Evolutionary conservation across 345 rosid genomes (phyloP), one percentile per base, ranked within the genome.

Genomic region (Citrus mangshanensis): DNA sequence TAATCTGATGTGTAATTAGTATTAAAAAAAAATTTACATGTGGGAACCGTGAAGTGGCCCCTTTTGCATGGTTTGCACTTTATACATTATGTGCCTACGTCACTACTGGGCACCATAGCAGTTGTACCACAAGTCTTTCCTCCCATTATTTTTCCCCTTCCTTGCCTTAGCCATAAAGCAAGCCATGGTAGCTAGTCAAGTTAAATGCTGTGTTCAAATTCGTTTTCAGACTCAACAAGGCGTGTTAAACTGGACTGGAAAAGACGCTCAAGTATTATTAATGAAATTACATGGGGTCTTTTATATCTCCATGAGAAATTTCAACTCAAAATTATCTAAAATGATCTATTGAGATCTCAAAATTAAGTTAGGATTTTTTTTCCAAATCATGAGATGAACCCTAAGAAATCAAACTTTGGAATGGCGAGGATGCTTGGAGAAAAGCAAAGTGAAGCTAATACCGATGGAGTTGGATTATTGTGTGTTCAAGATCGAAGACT

Each of bases 281-380:
- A 79, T 24, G 86, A 89, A 22, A 76, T 88, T 27, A 82, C 87
- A 2, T 42, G 81, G 6, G 89, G 87, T 4, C 49, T 88, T 21
- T 6, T 84, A 27, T 88, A 84, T 77, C 27, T 79, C 4, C 85
- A 88, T 3, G 88, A 84, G 54, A 86, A 88, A 64, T 88, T 88
- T 27, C 72, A 84, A 18, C 80, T 84, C 1, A 81, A 72, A 76
- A 70, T 84, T 49, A 86, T 82, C 54, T 83, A 81, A 72, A 76
- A 70, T 84, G 38, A 86, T 84, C 60, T 84, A 86, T 32, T 68
- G 77, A 0, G 85, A 82, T 64, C 77, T 78, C 8, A 78, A 82
- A 82, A 38, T 38, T 38, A 38, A 65, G 58, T 74, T 9, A 74
- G 82, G 25, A 82, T 78, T 63, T 35, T 82, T 54, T 64, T 74